These are phyloP conservation scores for Rutstroemia sydowiana DNA, from an alignment of 2,329 filamentous ascomycete genomes.

Conservation along the genomic window DNA sequence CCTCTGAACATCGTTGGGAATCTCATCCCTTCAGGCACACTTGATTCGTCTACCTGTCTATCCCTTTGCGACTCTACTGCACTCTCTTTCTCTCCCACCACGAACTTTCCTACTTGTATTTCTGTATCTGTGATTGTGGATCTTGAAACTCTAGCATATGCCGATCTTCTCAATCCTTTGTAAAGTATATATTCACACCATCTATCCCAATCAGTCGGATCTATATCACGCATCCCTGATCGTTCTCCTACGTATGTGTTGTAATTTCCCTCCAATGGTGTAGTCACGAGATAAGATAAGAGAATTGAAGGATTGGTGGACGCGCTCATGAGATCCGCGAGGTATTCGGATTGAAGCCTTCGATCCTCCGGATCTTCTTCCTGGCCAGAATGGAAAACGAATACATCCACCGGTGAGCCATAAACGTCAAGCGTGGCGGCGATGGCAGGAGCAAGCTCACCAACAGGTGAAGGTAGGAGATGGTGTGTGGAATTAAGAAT, in stretches of 20 bases:
- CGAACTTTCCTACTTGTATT: conserved; percentile 92
- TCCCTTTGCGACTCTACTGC: conserved; percentile 52
- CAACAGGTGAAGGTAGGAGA: conserved; percentile 84
- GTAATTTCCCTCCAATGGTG: conserved; percentile 88
- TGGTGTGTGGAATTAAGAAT: conserved; percentile 97
- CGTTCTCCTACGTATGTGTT: conserved; percentile 83
- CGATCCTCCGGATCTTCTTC: conserved; percentile 94
- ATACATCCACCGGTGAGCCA: conserved; percentile 81
- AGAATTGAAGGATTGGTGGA: conserved; percentile 75
- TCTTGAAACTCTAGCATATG: conserved; percentile 83
- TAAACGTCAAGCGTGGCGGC: conserved; percentile 95
- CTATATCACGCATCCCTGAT: conserved; percentile 93
- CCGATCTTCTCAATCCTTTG: conserved; percentile 77
- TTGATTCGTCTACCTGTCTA: conserved; percentile 55
- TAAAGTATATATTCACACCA: conserved; percentile 99
- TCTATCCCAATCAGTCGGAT: conserved; percentile 85
- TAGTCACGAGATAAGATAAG: conserved; percentile 87
- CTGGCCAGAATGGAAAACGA: conserved; percentile 97
- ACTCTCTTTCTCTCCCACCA: conserved; percentile 65
- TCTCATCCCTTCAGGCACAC: conserved; percentile 68
- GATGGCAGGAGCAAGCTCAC: conserved; percentile 91
- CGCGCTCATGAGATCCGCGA: conserved; percentile 80
- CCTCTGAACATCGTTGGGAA: conserved; percentile 84
- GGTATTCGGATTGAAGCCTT: conserved; percentile 76
- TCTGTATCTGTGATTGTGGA: conserved; percentile 96